phyloP scores from a whole-genome alignment of 1,284 basidiomycete genomes.

The Cryptococcus hybrid region DNA sequence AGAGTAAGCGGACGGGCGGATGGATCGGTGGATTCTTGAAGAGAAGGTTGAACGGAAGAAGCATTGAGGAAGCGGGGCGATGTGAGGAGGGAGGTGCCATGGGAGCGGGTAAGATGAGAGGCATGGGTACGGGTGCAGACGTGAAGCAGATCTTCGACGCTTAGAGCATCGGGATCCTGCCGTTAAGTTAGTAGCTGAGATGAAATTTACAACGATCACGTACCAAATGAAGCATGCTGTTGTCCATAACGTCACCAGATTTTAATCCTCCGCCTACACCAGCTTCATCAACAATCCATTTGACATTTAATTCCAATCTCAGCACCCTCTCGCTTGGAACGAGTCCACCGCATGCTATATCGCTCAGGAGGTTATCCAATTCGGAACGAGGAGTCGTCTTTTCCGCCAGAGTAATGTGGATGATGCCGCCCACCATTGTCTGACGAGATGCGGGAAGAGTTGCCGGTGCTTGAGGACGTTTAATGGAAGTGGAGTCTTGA shows the following conservation, averaged over 20 bases:
- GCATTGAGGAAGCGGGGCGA: conserved; percentile 19
- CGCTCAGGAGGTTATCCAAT: conserved; percentile 18
- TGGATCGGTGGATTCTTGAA: conserved; percentile 5
- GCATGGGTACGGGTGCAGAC: conserved; percentile 38
- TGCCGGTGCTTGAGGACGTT: conserved; percentile 12
- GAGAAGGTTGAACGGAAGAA: conserved; percentile 23
- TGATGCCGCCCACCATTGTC: conserved; percentile 31
- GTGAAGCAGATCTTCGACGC: conserved; percentile 29
- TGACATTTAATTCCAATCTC: conserved; percentile 25
- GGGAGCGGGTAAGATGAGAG: conserved; percentile 26
- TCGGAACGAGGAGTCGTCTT: conserved; percentile 8
- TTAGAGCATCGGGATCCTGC: conserved; percentile 29
- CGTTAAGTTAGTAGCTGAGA: background rate
- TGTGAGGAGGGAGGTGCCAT: conserved; percentile 23
- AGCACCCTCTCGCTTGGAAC: conserved; percentile 27
- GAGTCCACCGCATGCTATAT: conserved; percentile 13
- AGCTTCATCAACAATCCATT: conserved; percentile 42
- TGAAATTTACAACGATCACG: conserved; percentile 6
- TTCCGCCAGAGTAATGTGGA: conserved; percentile 30
- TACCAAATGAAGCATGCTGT: conserved; percentile 22
- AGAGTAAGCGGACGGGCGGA: conserved; percentile 28
- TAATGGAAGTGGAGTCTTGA: conserved; percentile 17
- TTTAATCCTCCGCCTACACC: conserved; percentile 36
- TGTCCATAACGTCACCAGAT: conserved; percentile 33
- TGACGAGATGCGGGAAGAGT: conserved; percentile 8